Evolutionary conservation across 164 flowering plant species (phyloP), one percentile per base, ranked within the genome.

Genomic region (Euptelea pleiosperma): DNA sequence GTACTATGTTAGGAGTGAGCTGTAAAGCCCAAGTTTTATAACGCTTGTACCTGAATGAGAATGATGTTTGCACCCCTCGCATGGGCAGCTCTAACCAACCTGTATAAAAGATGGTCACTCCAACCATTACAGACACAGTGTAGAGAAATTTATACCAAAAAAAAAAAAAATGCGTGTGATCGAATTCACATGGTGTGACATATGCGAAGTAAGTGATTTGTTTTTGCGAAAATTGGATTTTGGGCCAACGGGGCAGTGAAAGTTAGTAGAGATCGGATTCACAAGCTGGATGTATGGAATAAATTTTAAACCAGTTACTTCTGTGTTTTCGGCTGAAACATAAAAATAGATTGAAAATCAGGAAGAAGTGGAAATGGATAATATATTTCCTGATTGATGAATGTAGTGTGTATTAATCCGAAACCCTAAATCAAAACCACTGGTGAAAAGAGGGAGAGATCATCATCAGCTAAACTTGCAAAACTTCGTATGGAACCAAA

Each of bases 51-150:
- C 93, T 90, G 98, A 59, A 93, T 86, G 41, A 93, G 97, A 72
- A 89, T 69, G 64, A 93, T 86, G 62, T 87, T 78, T 21, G 98
- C 96, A 52, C 98, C 98, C 61, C 83, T 87, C 30, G 51, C 53
- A 60, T 87, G 94, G 62, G 98, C 97, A 61, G 70, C 81, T 73
- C 96, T 79, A 66, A 93, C 91, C 73, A 93, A 66, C 70, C 97
- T 89, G 83, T 70, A 73, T 4, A 48, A 44, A 21, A 58, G 12
- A 34, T 21, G 39, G 14, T 35, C 8, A 16, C 8, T 54, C 8
- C 4, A 49, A 37, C 22, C 18, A 33, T 39, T 16, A 59, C 1
- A 14, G 33, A 18, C 1, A 2, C n/a, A 26, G 35, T n/a, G 4
- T 25, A 36, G 2, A 40, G n/a, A 6, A 36, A 52, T n/a, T 14